phyloP scores from a whole-genome alignment of 768 basidiomycete genomes.

The Hericium rajendrae region DNA sequence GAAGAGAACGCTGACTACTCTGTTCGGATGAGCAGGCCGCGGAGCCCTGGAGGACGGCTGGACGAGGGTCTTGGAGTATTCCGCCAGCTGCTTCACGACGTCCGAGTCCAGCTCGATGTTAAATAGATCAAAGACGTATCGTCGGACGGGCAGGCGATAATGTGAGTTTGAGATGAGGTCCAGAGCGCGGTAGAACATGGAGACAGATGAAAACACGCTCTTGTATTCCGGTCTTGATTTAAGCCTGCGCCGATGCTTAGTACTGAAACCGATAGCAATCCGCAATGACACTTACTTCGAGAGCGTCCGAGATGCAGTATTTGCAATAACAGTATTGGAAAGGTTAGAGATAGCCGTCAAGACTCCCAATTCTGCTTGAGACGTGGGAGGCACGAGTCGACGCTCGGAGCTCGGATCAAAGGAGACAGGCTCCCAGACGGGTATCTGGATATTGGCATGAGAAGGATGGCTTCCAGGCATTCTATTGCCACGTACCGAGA shows the following conservation, averaged over 20 bases:
- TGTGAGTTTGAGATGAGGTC: slow-evolving; percentile 83
- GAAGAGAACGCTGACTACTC: slow-evolving; percentile 13
- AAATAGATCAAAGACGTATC: slow-evolving; percentile 91
- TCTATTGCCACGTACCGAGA: slow-evolving; percentile 43
- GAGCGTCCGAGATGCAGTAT: slow-evolving; percentile 84
- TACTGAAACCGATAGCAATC: not conserved
- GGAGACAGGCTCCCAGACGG: slow-evolving; percentile 45
- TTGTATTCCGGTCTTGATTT: slow-evolving; percentile 72
- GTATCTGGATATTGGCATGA: slow-evolving; percentile 39
- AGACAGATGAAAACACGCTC: slow-evolving; percentile 64
- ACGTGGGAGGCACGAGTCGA: slow-evolving; percentile 54
- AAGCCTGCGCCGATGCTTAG: slow-evolving; percentile 38
- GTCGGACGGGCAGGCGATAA: slow-evolving; percentile 84
- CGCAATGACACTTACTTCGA: slow-evolving; percentile 46
- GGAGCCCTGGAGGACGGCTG: slow-evolving; percentile 26
- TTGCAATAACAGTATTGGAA: slow-evolving; percentile 91
- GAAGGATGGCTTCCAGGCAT: not conserved
- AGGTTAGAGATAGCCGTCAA: slow-evolving; percentile 88
- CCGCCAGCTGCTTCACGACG: slow-evolving; percentile 43
- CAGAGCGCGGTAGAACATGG: slow-evolving; percentile 76
- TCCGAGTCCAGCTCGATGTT: slow-evolving; percentile 66
- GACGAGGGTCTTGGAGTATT: slow-evolving; percentile 37
- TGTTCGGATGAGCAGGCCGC: not conserved
- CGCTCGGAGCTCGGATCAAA: slow-evolving; percentile 24
- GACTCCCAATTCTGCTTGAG: slow-evolving; percentile 70